Conservation (phyloP, 1,284 basidiomycete species). For the Trichosporon sp. region DNA sequence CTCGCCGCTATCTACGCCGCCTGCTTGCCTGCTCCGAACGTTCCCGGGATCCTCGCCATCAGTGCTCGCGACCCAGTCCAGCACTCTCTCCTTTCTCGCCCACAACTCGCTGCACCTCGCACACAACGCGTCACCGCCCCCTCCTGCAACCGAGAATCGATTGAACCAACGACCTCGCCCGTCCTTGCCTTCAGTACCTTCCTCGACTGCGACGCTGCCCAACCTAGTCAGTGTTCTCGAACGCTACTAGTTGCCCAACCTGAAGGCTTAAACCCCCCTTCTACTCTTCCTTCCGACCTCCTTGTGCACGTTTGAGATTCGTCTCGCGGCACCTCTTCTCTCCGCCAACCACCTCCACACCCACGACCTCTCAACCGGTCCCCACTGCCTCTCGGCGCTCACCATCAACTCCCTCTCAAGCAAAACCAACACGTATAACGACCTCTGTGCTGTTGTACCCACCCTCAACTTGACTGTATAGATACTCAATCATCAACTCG, state of each 20-base stretch:
- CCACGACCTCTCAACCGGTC: not conserved
- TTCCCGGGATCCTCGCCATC: slow-evolving; percentile 15
- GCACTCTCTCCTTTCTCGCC: slow-evolving; percentile 54
- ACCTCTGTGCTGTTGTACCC: slow-evolving; percentile 3
- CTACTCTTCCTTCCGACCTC: slow-evolving; percentile 35
- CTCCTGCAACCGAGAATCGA: slow-evolving; percentile 1
- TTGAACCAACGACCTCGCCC: slow-evolving; percentile 1
- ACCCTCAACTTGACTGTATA: not conserved
- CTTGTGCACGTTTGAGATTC: slow-evolving; percentile 50
- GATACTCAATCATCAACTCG: not conserved
- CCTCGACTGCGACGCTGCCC: not conserved
- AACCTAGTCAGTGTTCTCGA: not conserved
- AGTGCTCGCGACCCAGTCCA: slow-evolving; percentile 95
- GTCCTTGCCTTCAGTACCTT: slow-evolving; percentile 21
- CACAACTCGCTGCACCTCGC: slow-evolving; percentile 1
- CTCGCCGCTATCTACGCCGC: not conserved
- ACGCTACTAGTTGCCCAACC: slow-evolving; percentile 26
- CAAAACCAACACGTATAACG: not conserved
- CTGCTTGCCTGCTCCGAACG: not conserved
- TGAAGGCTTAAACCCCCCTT: slow-evolving; percentile 33
- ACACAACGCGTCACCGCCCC: slow-evolving; percentile 1
- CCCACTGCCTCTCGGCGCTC: not conserved
- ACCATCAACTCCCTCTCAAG: not conserved
- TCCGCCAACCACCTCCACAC: slow-evolving; percentile 6
- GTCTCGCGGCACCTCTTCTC: slow-evolving; percentile 47